Evolutionary conservation across 495 filamentous ascomycete genomes (phyloP).

Genomic region (Penicillium pulvis): DNA sequence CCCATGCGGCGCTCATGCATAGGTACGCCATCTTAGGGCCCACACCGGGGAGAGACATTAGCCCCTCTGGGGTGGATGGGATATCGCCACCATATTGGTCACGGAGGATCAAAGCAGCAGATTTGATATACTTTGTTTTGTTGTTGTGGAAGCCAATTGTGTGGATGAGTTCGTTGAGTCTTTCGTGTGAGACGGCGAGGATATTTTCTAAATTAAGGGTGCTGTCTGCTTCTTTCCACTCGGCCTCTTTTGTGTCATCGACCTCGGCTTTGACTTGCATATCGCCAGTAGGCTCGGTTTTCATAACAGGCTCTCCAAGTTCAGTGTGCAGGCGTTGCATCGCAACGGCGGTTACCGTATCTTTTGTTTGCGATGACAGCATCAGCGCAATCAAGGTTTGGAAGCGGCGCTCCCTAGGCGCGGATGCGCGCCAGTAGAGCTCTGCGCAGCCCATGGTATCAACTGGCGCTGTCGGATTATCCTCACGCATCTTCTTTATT

Average conservation of each 20-base stretch:
- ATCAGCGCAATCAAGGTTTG: constrained; percentile 92
- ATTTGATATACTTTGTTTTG: constrained; percentile 89
- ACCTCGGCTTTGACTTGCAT: constrained; percentile 25
- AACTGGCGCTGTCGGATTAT: constrained; percentile 77
- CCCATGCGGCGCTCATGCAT: constrained; percentile 75
- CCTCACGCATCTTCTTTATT: constrained; percentile 76
- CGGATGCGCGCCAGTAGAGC: constrained; percentile 52
- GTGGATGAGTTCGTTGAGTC: constrained; percentile 77
- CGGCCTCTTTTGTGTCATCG: constrained; percentile 23
- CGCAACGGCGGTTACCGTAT: constrained; percentile 85
- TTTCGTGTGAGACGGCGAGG: constrained; percentile 65
- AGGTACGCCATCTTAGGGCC: constrained; percentile 98
- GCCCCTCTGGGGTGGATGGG: constrained; percentile 73
- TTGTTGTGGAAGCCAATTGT: constrained; percentile 95
- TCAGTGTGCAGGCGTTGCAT: constrained; percentile 78
- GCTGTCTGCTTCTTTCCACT: constrained; percentile 45
- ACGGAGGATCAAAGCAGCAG: constrained; percentile 69
- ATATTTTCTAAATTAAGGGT: constrained; percentile 77
- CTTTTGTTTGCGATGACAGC: constrained; percentile 96
- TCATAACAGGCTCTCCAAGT: constrained; percentile 48
- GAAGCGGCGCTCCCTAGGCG: constrained; percentile 68
- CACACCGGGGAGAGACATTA: constrained; percentile 84
- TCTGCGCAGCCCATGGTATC: constrained; percentile 98
- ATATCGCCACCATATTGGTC: constrained; percentile 76
- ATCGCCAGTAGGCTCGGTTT: constrained; percentile 24